Base-by-base conservation (phyloP, 495 filamentous ascomycete species). In the Letharia columbiana region DNA sequence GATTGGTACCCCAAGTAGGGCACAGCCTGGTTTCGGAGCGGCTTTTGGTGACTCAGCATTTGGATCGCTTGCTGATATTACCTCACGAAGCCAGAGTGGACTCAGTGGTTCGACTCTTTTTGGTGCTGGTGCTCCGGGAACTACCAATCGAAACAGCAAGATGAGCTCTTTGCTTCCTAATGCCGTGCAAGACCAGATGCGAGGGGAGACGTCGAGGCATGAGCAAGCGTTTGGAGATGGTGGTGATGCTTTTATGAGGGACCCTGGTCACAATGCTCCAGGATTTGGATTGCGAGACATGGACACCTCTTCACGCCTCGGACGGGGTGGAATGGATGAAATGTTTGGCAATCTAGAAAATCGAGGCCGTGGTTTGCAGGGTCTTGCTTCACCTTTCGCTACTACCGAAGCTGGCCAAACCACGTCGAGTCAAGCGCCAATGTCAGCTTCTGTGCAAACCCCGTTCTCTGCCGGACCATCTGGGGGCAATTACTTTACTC, bases 111-210 rank as follows among this genome's bases (percentile, higher is more conserved):
- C 81, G 47, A 78, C 81, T 40, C 77, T 83, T 40, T 83, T 85
- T 62, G 83, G 80, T 64, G 78, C 80, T 37, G 82, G 78, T 40
- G 77, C 83, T 12, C 77, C 77, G 50, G 79, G 80, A 41, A 82
- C 84, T 42, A 79, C 87, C 49, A 86, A 87, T 41, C 85, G 93
- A 62, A 86, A 85, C 0, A 93, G 90, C 76, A 95, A 91, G 74
- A 77, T 98, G 62, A 89, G 88, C 1, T 92, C 91, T 3, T 81
- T 98, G 49, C 96, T 98, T 72, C 91, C 93, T 18, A 72, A 81
- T 12, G 86, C 88, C 4, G 92, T 95, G 88, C 90, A 94, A 73
- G 91, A 92, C n/a, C 90, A 92, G 72, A 89, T 91, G 82, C 88
- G 81, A 33, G 68, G 72, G 61, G 84, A 86, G 4, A 74, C 78